Evolutionary conservation across 1,284 basidiomycete species (phyloP).

Genomic region (Schizopora paradoxa): DNA sequence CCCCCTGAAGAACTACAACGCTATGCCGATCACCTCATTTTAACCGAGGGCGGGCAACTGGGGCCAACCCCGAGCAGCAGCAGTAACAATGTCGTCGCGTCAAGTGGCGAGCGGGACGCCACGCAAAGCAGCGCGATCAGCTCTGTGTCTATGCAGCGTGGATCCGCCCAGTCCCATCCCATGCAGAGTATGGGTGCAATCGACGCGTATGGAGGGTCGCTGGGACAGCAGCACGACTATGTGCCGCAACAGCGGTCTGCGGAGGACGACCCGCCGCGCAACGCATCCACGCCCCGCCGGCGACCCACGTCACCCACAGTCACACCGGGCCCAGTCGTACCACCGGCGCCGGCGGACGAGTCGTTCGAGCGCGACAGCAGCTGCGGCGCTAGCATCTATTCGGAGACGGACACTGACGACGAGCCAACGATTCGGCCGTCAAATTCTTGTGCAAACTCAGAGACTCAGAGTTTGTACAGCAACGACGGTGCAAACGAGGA

Average conservation of each 20-base stretch:
- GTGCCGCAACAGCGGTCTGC: constrained; percentile 15
- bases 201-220: constrained; percentile 41
- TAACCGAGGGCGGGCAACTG: constrained; percentile 48
- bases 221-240: constrained; percentile 25
- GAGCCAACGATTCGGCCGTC: constrained; percentile 66
- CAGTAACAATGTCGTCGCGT: constrained; percentile 21
- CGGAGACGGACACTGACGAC: constrained; percentile 54
- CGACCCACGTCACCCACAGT: constrained; percentile 11
- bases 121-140: constrained; percentile 12
- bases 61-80: constrained; percentile 25
- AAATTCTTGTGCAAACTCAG: constrained; percentile 33
- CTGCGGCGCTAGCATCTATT: constrained; percentile 21
- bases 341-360: constrained; percentile 12
- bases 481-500: constrained; percentile 24
- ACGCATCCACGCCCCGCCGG: constrained; percentile 6
- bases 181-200: constrained; percentile 50
- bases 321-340: not conserved
- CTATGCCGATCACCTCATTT: constrained; percentile 85
- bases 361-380: constrained; percentile 23
- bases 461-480: constrained; percentile 34
- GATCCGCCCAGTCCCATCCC: constrained; percentile 29
- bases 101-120: constrained; percentile 22
- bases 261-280: constrained; percentile 4
- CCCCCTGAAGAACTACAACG: constrained; percentile 89
- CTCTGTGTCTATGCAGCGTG: no score